phyloP scores from a whole-genome alignment of 2,329 filamentous ascomycete genomes.

The Aspergillus eucalypticola region DNA sequence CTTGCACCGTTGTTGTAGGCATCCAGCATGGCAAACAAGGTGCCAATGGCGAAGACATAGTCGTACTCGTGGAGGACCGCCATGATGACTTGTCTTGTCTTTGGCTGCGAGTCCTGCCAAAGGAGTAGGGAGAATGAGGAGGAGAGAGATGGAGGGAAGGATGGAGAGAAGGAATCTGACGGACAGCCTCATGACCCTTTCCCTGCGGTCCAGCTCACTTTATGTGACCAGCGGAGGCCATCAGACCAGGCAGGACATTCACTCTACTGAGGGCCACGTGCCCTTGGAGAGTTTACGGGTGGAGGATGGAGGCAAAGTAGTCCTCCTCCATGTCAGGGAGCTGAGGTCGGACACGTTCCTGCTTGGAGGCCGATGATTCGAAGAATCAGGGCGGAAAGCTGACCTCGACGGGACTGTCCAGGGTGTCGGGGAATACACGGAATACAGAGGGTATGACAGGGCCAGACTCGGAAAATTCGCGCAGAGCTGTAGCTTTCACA shows the following conservation, averaged over 20 bases:
- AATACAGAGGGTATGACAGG: no score
- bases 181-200: no score
- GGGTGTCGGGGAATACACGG: neutral
- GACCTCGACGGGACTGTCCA: neutral
- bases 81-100: conserved; percentile 49
- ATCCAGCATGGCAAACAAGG: conserved; percentile 72
- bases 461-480: no score
- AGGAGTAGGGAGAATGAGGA: neutral
- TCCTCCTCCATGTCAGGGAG: neutral
- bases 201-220: no score
- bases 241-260: no score
- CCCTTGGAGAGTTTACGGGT: neutral
- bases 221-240: no score
- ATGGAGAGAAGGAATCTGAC: neutral
- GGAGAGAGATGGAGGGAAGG: neutral
- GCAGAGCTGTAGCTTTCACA: no score
- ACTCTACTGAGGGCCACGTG: neutral
- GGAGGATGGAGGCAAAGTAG: neutral
- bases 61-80: conserved; percentile 61
- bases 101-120: no score
- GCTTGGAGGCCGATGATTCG: neutral
- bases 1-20: conserved; percentile 78
- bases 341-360: neutral
- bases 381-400: neutral
- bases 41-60: conserved; percentile 75